These are phyloP conservation scores for Exophiala lecanii-corni DNA, from an alignment of 2,329 filamentous ascomycete species.

Conservation along the genomic window DNA sequence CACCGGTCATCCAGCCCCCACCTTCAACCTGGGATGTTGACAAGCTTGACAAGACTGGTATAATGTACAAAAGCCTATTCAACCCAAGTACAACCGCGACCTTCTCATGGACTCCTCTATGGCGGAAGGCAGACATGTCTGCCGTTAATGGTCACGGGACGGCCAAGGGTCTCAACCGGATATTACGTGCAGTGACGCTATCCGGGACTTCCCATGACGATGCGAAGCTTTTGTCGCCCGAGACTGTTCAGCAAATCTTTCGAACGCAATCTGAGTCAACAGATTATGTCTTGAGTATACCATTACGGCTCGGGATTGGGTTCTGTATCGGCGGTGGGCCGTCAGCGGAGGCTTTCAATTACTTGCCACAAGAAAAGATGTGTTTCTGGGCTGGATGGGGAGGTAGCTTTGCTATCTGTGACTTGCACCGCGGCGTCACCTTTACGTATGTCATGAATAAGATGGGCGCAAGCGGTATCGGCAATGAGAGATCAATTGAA, in stretches of 20 bases:
- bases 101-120: conserved; percentile 29
- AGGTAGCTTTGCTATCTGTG: conserved; percentile 41
- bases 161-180: conserved; percentile 38
- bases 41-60: conserved; percentile 19
- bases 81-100: conserved; percentile 27
- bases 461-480: conserved; percentile 32
- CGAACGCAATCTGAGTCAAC: conserved; percentile 39
- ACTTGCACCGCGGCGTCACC: conserved; percentile 39
- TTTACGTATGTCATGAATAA: conserved; percentile 45
- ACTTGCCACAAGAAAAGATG: conserved; percentile 31
- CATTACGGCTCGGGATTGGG: conserved; percentile 41
- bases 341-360: conserved; percentile 19
- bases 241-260: conserved; percentile 42
- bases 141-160: conserved; percentile 44
- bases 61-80: conserved; percentile 30
- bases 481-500: conserved; percentile 26
- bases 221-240: conserved; percentile 34
- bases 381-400: conserved; percentile 45
- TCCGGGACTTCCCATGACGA: conserved; percentile 35
- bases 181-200: conserved; percentile 39
- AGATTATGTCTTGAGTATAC: conserved; percentile 35
- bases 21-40: conserved; percentile 11
- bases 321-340: conserved; percentile 33
- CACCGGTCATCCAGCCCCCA: conserved; percentile 30
- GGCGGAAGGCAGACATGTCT: conserved; percentile 39